Percentiles rank a stretch among this genome's conserved stretches.
phyloP scores from a whole-genome alignment of 345 rosid genomes.

The Boechera retrofracta region DNA sequence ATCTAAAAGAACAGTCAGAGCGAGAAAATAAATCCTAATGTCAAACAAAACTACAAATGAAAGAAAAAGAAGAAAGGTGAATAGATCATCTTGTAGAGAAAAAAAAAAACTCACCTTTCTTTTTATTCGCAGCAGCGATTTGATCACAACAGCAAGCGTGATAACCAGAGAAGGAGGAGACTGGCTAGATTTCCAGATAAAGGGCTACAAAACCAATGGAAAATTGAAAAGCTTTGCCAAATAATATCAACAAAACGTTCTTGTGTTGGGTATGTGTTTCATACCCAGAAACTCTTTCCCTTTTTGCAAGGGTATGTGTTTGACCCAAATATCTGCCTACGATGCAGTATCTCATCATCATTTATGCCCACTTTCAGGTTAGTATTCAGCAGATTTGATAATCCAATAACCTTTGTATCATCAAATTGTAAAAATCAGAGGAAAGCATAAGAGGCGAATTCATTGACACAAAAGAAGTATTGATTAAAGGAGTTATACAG shows the following conservation, averaged over 20 bases:
- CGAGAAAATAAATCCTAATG: too few species aligned
- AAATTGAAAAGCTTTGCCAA: constrained; percentile 15
- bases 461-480: neutral
- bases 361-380: constrained; percentile 57
- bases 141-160: constrained; percentile 62
- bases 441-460: neutral
- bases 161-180: constrained; percentile 70
- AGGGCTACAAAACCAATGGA: constrained; percentile 48
- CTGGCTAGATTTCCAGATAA: constrained; percentile 87
- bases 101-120: constrained; percentile 56
- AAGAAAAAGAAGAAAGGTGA: too few species aligned
- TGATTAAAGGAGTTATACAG: neutral
- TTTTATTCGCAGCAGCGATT: constrained; percentile 64
- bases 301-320: constrained; percentile 77
- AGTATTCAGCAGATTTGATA: constrained; percentile 58
- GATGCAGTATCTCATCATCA: constrained; percentile 58
- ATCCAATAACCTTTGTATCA: constrained; percentile 57
- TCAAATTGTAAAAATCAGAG: constrained; percentile 11
- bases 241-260: neutral
- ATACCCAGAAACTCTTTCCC: constrained; percentile 75
- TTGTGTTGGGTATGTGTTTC: neutral
- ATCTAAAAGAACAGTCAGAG: neutral
- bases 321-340: constrained; percentile 70
- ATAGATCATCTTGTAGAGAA: neutral
- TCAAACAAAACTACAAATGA: too few species aligned